Evolutionary conservation across 2,329 filamentous ascomycete genomes (phyloP).

Genomic region (Diaporthe nobilis): DNA sequence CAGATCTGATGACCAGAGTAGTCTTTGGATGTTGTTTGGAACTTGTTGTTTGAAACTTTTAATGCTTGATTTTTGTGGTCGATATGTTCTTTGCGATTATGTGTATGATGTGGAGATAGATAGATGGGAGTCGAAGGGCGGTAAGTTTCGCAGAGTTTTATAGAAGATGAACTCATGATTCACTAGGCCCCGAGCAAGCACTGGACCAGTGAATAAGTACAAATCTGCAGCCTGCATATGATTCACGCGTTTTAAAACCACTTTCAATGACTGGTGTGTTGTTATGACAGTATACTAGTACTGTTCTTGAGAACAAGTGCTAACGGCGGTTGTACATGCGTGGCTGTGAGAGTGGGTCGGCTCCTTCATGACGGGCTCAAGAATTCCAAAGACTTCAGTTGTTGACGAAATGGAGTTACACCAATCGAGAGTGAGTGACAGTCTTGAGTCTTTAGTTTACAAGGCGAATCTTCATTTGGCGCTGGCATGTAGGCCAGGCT

Average conservation of each 20-base stretch:
- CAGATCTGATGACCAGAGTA: not conserved
- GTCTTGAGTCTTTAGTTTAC: no score
- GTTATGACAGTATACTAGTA: not conserved
- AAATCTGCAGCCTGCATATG: not conserved
- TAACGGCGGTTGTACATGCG: not conserved
- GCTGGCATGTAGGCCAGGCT: no score
- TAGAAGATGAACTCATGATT: not conserved
- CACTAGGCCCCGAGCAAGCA: not conserved
- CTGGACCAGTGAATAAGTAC: not conserved
- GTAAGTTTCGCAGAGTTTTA: not conserved
- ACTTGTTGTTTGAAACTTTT: not conserved
- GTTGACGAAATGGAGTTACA: no score
- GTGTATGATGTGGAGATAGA: not conserved
- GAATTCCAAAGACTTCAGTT: no score
- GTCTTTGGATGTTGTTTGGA: not conserved
- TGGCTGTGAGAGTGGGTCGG: not conserved
- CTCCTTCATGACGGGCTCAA: not conserved
- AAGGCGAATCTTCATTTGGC: no score
- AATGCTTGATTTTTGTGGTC: not conserved
- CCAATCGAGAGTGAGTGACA: rapidly evolving
- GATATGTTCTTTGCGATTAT: not conserved
- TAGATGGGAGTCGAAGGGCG: no score
- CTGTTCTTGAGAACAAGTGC: not conserved
- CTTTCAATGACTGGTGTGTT: not conserved
- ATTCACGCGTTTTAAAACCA: not conserved